phyloP scores from a whole-genome alignment of 192 early-diverging fungal species.

The Coemansia sp. region DNA sequence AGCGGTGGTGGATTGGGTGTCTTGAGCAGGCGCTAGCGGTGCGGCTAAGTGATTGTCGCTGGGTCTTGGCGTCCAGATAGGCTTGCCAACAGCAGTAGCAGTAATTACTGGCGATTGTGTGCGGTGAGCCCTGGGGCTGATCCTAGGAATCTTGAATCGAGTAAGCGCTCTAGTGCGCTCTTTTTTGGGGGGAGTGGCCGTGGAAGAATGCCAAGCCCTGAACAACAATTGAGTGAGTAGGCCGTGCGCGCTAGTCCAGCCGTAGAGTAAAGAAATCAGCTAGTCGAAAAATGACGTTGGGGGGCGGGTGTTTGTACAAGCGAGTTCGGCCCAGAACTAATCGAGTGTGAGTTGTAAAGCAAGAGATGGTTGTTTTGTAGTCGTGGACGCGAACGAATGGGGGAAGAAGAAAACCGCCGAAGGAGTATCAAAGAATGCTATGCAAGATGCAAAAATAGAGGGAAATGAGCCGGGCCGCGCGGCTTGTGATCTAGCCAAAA shows the following conservation, averaged over 20 bases:
- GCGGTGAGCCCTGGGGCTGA: not conserved
- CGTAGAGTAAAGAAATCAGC: not conserved
- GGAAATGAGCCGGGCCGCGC: constrained; percentile 2
- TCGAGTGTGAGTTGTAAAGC: not conserved
- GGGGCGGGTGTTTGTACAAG: not conserved
- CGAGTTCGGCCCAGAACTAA: not conserved
- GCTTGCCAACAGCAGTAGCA: not conserved
- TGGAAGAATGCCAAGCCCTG: not conserved
- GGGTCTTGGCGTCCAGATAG: not conserved
- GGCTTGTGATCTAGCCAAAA: constrained; percentile 3
- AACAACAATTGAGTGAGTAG: not conserved
- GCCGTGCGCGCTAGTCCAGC: not conserved
- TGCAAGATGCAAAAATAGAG: not conserved
- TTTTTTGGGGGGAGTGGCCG: not conserved
- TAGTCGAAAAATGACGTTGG: not conserved
- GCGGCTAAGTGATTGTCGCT: not conserved
- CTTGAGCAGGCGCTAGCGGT: not conserved
- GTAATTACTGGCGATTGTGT: not conserved
- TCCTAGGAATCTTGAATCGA: constrained; percentile 6
- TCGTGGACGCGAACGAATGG: not conserved
- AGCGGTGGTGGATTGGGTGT: not conserved
- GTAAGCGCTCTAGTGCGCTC: not conserved
- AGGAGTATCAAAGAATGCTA: not conserved
- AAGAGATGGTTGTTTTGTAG: not conserved
- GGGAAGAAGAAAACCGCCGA: not conserved